Conservation (phyloP, 371 early-diverging fungal species). For the Blakeslea trispora region DNA sequence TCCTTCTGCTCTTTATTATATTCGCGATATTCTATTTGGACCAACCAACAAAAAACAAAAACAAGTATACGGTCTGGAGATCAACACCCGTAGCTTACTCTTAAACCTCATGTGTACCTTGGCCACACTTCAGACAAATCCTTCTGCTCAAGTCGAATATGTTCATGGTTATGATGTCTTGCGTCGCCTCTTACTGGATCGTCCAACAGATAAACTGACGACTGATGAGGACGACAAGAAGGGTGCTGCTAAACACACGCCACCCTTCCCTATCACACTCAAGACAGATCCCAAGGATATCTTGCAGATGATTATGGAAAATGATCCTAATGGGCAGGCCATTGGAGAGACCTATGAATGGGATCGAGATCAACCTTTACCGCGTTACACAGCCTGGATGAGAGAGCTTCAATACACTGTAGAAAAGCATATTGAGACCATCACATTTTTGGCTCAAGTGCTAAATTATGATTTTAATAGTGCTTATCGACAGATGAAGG, state of each 20-base stretch:
- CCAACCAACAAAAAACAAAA: slow-evolving; percentile 43
- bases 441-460: slow-evolving; percentile 47
- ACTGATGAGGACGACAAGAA: slow-evolving; percentile 26
- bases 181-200: slow-evolving; percentile 40
- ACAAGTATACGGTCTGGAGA: slow-evolving; percentile 40
- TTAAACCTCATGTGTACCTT: slow-evolving; percentile 46
- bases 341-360: slow-evolving; percentile 25
- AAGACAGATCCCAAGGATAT: slow-evolving; percentile 48
- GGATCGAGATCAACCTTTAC: slow-evolving; percentile 20
- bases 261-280: slow-evolving; percentile 46
- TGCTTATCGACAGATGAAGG: slow-evolving; percentile 43
- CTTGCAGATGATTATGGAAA: slow-evolving; percentile 39
- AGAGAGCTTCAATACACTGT: slow-evolving; percentile 47
- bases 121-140: slow-evolving; percentile 39
- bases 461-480: slow-evolving; percentile 53
- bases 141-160: slow-evolving; percentile 22
- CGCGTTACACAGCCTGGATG: slow-evolving; percentile 58
- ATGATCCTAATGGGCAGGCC: slow-evolving; percentile 24
- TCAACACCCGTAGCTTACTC: slow-evolving; percentile 39
- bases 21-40: slow-evolving; percentile 51
- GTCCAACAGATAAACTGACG: slow-evolving; percentile 26
- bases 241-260: slow-evolving; percentile 12
- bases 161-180: slow-evolving; percentile 55
- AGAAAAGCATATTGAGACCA: slow-evolving; percentile 51
- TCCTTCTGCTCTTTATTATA: slow-evolving; percentile 36